These are phyloP conservation scores for Hericium alpestre DNA, from an alignment of 768 basidiomycete genomes.

Conservation along the genomic window DNA sequence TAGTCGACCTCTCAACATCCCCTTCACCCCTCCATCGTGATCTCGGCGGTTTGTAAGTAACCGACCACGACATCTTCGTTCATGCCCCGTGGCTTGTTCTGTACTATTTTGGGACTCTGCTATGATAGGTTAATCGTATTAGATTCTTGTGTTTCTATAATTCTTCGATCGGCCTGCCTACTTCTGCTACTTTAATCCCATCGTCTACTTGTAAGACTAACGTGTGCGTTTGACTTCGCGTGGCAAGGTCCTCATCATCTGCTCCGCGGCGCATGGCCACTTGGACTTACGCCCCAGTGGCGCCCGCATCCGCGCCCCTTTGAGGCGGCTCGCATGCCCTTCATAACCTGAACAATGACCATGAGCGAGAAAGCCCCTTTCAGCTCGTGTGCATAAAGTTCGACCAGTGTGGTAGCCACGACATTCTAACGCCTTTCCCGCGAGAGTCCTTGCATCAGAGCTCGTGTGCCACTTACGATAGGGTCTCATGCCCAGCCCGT, in stretches of 20 bases:
- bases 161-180: too few relatives aligned
- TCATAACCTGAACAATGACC: not conserved
- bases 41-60: too few relatives aligned
- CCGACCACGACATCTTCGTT: too few relatives aligned
- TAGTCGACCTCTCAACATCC: constrained; percentile 22
- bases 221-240: not conserved
- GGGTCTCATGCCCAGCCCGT: constrained; percentile 25
- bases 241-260: not conserved
- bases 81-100: not conserved
- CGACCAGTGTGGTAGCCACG: too few relatives aligned
- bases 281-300: not conserved
- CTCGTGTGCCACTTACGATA: not conserved
- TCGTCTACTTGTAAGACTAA: too few relatives aligned
- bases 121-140: too few relatives aligned
- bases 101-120: not conserved
- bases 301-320: not conserved
- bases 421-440: too few relatives aligned
- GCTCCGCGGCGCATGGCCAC: not conserved
- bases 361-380: not conserved
- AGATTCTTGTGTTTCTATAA: not conserved
- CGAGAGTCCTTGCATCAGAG: not conserved
- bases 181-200: too few relatives aligned
- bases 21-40: not conserved
- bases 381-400: not conserved
- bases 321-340: not conserved